Conservation (phyloP, 441 rosid genomes). For the Kokia cookei region DNA sequence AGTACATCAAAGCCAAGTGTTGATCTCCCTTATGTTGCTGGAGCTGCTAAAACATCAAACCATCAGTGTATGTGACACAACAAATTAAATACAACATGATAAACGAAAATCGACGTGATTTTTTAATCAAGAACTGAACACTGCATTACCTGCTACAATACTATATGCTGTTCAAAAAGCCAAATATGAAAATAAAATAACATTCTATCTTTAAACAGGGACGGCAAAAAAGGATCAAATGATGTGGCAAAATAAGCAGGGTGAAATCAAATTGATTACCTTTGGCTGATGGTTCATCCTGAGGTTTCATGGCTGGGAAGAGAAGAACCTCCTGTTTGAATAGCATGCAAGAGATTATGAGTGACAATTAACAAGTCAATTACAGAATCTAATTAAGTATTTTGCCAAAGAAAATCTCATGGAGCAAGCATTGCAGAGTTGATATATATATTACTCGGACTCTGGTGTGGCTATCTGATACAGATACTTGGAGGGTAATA, state of each 20-base stretch:
- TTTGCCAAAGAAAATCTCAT: neutral
- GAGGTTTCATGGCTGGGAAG: conserved; percentile 80
- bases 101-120: neutral
- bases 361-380: neutral
- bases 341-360: neutral
- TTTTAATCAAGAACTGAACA: neutral
- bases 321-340: conserved; percentile 62
- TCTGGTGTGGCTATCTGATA: neutral
- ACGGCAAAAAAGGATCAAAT: neutral
- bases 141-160: neutral
- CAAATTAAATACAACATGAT: neutral
- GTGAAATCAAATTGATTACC: conserved; percentile 25
- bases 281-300: conserved; percentile 54
- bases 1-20: neutral
- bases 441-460: neutral
- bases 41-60: conserved; percentile 1
- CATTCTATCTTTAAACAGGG: neutral
- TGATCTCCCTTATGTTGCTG: neutral
- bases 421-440: neutral
- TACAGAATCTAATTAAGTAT: neutral
- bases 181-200: neutral
- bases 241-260: neutral
- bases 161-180: neutral
- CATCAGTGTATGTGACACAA: neutral
- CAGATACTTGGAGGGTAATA: neutral